These are phyloP conservation scores for Haplographium delicatum DNA, from an alignment of 495 filamentous ascomycete genomes.

Conservation along the genomic window DNA sequence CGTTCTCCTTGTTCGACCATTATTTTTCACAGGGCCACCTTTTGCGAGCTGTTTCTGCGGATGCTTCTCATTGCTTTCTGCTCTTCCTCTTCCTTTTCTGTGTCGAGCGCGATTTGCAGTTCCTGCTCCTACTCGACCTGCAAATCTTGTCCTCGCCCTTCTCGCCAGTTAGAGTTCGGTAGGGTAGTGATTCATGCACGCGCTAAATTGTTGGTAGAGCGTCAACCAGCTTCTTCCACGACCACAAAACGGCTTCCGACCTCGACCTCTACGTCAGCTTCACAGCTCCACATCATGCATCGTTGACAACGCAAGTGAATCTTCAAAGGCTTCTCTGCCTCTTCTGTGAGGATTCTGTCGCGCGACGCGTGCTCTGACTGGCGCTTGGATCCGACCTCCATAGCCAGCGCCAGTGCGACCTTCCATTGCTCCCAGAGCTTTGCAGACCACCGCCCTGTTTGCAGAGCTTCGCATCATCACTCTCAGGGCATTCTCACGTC, in stretches of 20 bases:
- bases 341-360: conserved; percentile 17
- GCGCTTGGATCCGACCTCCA: conserved; percentile 8
- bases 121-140: no score
- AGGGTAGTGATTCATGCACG: conserved; percentile 6
- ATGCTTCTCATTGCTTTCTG: no score
- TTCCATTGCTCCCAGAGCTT: conserved; percentile 8
- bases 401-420: conserved; percentile 7
- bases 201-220: conserved; percentile 12
- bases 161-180: no score
- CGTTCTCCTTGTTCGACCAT: no score
- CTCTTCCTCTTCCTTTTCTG: no score
- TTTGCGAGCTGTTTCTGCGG: no score
- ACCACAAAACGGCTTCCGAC: background rate
- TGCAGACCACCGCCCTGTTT: conserved; percentile 1
- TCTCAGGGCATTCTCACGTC: background rate
- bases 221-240: conserved; percentile 6
- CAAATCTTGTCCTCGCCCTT: no score
- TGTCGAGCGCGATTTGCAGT: no score
- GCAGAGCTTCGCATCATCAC: conserved; percentile 1
- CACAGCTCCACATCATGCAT: conserved; percentile 14
- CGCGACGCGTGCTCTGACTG: conserved; percentile 21
- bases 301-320: conserved; percentile 17
- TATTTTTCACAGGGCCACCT: no score
- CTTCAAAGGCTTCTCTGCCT: conserved; percentile 22
- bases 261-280: conserved; percentile 9